phyloP scores from a whole-genome alignment of 805 yeast genomes.

The Tetrapisispora phaffii region DNA sequence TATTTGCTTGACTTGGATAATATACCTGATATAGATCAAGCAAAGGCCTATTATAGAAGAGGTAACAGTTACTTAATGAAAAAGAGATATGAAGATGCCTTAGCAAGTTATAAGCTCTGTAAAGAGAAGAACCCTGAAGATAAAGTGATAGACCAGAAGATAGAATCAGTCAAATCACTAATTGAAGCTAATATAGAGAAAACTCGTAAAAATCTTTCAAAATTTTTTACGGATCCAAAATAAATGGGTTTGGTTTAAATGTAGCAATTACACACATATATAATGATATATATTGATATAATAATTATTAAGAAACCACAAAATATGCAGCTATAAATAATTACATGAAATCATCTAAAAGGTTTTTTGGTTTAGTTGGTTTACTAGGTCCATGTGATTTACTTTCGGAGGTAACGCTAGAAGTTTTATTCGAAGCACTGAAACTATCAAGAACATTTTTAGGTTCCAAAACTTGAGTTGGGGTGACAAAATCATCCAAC shows the following conservation, averaged over 20 bases:
- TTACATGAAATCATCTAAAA: constrained; percentile 29
- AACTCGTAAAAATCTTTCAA: constrained; percentile 49
- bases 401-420: neutral
- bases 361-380: constrained; percentile 17
- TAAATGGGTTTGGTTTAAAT: too few relatives aligned
- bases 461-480: neutral
- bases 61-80: constrained; percentile 38
- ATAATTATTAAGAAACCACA: neutral
- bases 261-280: too few relatives aligned
- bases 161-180: constrained; percentile 33
- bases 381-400: neutral
- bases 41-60: constrained; percentile 51
- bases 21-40: constrained; percentile 34
- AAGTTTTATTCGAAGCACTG: too few relatives aligned
- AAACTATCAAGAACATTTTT: neutral
- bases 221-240: constrained; percentile 39
- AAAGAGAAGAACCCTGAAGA: constrained; percentile 39
- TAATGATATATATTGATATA: too few relatives aligned
- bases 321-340: neutral
- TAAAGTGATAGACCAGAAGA: constrained; percentile 36
- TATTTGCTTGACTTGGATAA: constrained; percentile 45
- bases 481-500: neutral
- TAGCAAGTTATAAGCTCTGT: constrained; percentile 39
- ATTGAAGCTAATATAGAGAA: constrained; percentile 37
- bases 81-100: constrained; percentile 42